Base-by-base conservation (phyloP, 2,329 filamentous ascomycete species). In the Colletotrichum sp. region DNA sequence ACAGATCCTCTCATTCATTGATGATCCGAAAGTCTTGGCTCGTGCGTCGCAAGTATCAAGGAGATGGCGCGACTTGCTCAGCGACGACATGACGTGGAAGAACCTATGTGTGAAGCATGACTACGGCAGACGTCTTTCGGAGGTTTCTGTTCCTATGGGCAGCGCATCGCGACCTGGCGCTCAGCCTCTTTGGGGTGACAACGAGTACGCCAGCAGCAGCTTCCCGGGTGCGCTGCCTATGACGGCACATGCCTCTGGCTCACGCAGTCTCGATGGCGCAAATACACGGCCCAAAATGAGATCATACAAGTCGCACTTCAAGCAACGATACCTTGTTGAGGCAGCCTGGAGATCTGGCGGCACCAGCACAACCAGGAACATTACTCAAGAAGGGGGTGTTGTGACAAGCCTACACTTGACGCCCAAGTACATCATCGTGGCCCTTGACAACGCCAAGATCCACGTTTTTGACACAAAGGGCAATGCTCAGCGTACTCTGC, bases 51-150 rank as follows among this genome's bases (percentile, higher is more conserved):
- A 99, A 84, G 97, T 99, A n/a, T 99, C 97, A 70, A 93, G 93
- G 78, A 92, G 96, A 83, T 99, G 97, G 97, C 92, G 95, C 78
- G 96, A 98, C 84, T 90, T 99, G 9, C 90, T 99, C 66, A 96
- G 94, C 82, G 97, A 99, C 84, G 97, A 99, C 84, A 96, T 98
- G 86, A 98, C 97, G 1, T 99, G 97, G 97, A 98, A 98, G 87
- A 95, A 97, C 77, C 90, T 99, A 24, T 99, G 96, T 83, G 95
- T 98, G 79, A 98, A 98, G 85, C 96, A 98, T 84, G 96, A 97
- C 77, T 99, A 98, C 84, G 92, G 85, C 84, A 89, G 91, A 59
- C 88, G 89, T 74, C 83, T 91, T 69, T 92, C 90, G 18, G 90
- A 91, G 76, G 87, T 89, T 22, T 67, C 71, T 18, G 44, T 39